Percentiles rank a stretch among this genome's conserved stretches.
Evolutionary conservation across 192 early-diverging fungal genomes (phyloP).

Genomic region (Backusella circina): DNA sequence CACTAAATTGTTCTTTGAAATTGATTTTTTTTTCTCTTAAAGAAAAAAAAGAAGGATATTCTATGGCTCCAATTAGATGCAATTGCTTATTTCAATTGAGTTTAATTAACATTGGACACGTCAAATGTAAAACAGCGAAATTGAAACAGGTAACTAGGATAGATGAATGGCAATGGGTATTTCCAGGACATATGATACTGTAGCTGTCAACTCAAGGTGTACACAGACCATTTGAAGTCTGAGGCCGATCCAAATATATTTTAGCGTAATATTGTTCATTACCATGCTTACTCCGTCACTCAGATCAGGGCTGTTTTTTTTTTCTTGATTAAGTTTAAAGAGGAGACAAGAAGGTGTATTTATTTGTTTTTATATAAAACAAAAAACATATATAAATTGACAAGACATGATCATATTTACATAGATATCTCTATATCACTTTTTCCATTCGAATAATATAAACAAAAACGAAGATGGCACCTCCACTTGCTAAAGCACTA

Average conservation of each 20-base stretch:
- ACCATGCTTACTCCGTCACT: background rate
- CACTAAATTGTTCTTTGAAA: background rate
- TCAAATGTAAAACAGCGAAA: too few relatives aligned
- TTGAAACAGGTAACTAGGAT: background rate
- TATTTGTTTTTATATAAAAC: background rate
- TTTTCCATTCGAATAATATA: background rate
- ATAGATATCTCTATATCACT: background rate
- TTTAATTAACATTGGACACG: too few relatives aligned
- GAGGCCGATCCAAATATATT: background rate
- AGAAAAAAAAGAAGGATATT: background rate
- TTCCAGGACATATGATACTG: background rate
- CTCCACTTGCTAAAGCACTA: background rate
- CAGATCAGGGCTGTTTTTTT: background rate
- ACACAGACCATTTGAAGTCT: background rate
- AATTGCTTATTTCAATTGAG: background rate
- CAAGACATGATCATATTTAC: background rate
- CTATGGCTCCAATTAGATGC: background rate
- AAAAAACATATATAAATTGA: background rate
- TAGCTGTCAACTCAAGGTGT: background rate
- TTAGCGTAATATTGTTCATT: background rate
- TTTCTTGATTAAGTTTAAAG: background rate
- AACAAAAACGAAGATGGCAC: background rate
- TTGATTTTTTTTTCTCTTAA: background rate
- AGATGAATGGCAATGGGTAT: background rate
- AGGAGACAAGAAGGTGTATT: background rate